phyloP scores from a whole-genome alignment of 495 filamentous ascomycete genomes.

The Penicillium dipodomyicola region DNA sequence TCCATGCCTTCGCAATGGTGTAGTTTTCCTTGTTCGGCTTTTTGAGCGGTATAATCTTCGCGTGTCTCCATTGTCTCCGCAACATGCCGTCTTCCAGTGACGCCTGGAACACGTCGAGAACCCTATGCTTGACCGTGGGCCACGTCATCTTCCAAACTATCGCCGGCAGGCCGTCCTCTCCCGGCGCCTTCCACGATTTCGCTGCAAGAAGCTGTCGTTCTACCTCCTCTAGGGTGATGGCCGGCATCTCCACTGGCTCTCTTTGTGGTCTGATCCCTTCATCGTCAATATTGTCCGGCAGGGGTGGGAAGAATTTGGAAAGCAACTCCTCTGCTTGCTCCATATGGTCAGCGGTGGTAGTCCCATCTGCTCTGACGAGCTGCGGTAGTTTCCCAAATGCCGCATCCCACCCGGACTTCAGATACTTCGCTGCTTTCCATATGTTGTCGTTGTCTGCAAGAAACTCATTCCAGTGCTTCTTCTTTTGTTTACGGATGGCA shows the following conservation, averaged over 20 bases:
- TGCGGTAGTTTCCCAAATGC: too few relatives aligned
- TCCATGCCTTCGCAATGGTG: constrained; percentile 23
- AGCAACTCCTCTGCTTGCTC: constrained; percentile 25
- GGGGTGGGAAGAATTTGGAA: constrained; percentile 31
- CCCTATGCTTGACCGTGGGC: constrained; percentile 30
- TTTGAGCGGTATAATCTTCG: constrained; percentile 13
- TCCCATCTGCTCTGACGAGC: too few relatives aligned
- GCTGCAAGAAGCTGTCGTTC: constrained; percentile 16
- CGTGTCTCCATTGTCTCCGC: too few relatives aligned
- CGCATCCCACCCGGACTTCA: too few relatives aligned
- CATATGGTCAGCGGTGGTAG: constrained; percentile 7
- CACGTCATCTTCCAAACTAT: constrained; percentile 30
- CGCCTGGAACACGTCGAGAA: constrained; percentile 21
- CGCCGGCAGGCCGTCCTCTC: constrained; percentile 26
- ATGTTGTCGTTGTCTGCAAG: too few relatives aligned
- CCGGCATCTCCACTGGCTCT: constrained; percentile 20
- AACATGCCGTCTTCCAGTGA: constrained; percentile 14
- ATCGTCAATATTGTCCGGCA: constrained; percentile 19
- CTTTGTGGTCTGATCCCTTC: constrained; percentile 23
- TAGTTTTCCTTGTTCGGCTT: constrained; percentile 29
- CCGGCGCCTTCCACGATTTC: constrained; percentile 4
- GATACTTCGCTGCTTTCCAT: too few relatives aligned
- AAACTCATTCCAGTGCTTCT: too few relatives aligned
- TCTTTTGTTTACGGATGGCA: too few relatives aligned
- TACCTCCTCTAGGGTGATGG: constrained; percentile 25